These are phyloP conservation scores for Xylariaceae sp. DNA, from an alignment of 2,329 filamentous ascomycete species.

Conservation along the genomic window DNA sequence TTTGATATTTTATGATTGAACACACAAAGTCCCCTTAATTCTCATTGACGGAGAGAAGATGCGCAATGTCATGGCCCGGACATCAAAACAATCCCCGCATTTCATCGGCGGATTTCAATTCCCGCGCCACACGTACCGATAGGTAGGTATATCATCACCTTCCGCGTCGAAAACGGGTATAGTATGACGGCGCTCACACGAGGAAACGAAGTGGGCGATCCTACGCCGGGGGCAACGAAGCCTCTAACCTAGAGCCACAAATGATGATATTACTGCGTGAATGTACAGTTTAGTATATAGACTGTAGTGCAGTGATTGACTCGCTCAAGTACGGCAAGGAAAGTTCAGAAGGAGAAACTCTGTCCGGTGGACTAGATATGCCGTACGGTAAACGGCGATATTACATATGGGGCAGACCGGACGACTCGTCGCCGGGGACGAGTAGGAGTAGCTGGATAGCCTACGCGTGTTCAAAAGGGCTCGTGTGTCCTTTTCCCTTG, in stretches of 20 bases:
- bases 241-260: too few relatives aligned
- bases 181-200: too few relatives aligned
- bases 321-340: neutral
- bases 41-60: neutral
- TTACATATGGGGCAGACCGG: too few relatives aligned
- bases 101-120: neutral
- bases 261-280: too few relatives aligned
- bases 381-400: neutral
- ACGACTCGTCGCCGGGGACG: too few relatives aligned
- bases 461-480: constrained; percentile 5
- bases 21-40: neutral
- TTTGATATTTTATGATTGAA: too few relatives aligned
- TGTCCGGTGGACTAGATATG: neutral
- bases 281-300: too few relatives aligned
- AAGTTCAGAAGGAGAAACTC: constrained; percentile 8
- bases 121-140: neutral
- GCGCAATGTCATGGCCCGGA: neutral
- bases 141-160: neutral
- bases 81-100: constrained; percentile 17
- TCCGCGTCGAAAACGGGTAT: constrained; percentile 13
- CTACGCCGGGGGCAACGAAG: too few relatives aligned
- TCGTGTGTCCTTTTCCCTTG: neutral
- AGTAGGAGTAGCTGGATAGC: neutral
- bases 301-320: neutral
- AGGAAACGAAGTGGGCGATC: too few relatives aligned